These are phyloP conservation scores for Xerocomus minutiporus DNA, from an alignment of 1,284 basidiomycete genomes.

Conservation along the genomic window DNA sequence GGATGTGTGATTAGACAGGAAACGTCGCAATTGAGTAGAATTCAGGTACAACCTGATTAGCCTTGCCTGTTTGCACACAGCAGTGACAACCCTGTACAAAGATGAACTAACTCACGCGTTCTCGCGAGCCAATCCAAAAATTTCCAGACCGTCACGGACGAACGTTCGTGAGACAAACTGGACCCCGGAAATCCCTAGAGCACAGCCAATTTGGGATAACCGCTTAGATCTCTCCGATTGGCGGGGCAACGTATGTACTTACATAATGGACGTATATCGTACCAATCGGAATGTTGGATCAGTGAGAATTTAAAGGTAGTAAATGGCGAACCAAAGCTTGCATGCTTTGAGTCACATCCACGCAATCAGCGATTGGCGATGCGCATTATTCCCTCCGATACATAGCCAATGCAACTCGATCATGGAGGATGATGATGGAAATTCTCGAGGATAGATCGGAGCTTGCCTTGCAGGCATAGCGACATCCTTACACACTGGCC, in stretches of 20 bases:
- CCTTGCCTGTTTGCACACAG: constrained; percentile 10
- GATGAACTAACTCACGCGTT: neutral
- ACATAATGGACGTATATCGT: neutral
- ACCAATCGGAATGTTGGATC: neutral
- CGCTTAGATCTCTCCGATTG: neutral
- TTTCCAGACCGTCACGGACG: neutral
- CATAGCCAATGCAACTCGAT: too few relatives aligned
- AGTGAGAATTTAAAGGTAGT: neutral
- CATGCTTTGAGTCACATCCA: too few relatives aligned
- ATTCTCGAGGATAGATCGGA: neutral
- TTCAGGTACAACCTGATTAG: constrained; percentile 18
- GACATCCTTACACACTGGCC: too few relatives aligned
- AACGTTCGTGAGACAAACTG: constrained; percentile 9
- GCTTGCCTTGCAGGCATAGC: too few relatives aligned
- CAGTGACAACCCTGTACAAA: constrained; percentile 11
- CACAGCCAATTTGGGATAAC: neutral
- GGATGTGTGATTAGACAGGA: constrained; percentile 12
- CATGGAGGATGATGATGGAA: neutral
- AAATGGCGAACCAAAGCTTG: neutral
- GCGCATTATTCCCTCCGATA: neutral
- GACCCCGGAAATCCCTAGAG: constrained; percentile 13
- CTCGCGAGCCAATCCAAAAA: constrained; percentile 14
- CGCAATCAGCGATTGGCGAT: neutral
- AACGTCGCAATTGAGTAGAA: constrained; percentile 8
- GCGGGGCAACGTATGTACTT: too few relatives aligned